Conservation (phyloP, 202 grass and related monocot species). For the Brachypodium distachyon region DNA sequence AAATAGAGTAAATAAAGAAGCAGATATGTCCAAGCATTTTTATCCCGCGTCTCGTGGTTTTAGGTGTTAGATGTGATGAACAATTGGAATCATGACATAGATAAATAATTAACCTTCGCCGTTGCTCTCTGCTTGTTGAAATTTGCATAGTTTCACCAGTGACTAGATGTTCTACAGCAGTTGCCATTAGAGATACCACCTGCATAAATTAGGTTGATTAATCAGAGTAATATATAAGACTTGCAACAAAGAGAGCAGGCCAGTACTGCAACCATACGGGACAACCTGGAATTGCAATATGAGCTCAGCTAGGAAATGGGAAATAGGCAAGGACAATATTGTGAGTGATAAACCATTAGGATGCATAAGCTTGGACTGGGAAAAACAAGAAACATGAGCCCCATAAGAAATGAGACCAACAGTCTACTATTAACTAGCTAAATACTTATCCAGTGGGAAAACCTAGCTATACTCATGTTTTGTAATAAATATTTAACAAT, state of each 20-base stretch:
- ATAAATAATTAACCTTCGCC: slow-evolving; percentile 44
- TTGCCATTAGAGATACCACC: slow-evolving; percentile 75
- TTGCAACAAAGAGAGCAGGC: not conserved
- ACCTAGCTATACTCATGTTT: not conserved
- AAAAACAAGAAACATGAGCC: not conserved
- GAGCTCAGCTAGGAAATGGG: not conserved
- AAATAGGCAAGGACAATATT: not conserved
- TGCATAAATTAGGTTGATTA: slow-evolving; percentile 14
- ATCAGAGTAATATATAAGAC: not conserved
- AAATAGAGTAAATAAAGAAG: not conserved
- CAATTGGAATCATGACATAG: not conserved
- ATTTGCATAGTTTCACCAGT: slow-evolving; percentile 96
- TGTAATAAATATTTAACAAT: not conserved
- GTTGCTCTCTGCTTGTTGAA: slow-evolving; percentile 58
- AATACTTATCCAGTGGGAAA: not conserved
- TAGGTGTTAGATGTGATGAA: not conserved
- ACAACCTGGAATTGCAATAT: not conserved
- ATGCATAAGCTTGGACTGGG: not conserved
- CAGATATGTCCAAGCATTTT: not conserved
- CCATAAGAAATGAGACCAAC: not conserved
- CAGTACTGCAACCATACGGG: not conserved
- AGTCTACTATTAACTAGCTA: slow-evolving; percentile 4
- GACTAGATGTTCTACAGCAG: slow-evolving; percentile 75
- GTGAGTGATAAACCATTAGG: not conserved
- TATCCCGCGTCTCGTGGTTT: not conserved